Evolutionary conservation across 2,329 filamentous ascomycete species (phyloP), one percentile per base, ranked within the genome.

Genomic region (Phaeosphaeria sp.): DNA sequence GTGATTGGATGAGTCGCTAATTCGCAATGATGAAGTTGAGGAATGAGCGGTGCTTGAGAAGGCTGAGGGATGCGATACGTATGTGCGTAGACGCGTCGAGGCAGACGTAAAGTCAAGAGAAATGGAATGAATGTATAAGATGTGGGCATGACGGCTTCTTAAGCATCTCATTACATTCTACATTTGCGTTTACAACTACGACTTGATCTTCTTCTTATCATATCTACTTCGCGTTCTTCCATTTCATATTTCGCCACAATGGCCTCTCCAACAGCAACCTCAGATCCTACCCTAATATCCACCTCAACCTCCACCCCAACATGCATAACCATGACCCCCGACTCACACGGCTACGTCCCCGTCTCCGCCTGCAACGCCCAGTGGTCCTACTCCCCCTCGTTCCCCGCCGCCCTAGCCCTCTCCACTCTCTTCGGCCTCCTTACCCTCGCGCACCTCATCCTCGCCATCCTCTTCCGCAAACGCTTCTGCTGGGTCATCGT

Each of bases 401-500:
- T 71, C 52, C 41, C 61, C 10, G 63, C 63, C 4, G 69, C 69
- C 10, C 48, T 73, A 10, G 60, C 64, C 10, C 65, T 72, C 49
- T 50, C 64, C 18, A 46, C 62, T 6, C 56, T 73, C 43, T 74
- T 74, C 47, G 65, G 64, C 42, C 46, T 72, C 9, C 41, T 68
- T 6, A 69, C 64, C 6, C 18, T 71, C 41, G 57, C 64, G 0
- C 71, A 74, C 43, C 46, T 68, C 11, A 41, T 23, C 30, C 62
- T 65, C 22, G 69, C 69, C 15, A 48, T 72, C 30, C 18, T 55
- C 5, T 67, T 65, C 62, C 66, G 65, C 33, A 69, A 80, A 55
- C 58, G 59, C 17, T 80, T 80, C 59, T 77, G 71, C 41, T 80
- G 77, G 78, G 77, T 82, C 3, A 75, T 84, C 10, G 75, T 81